Base-by-base conservation (phyloP, 805 yeast genomes). In the Yarrowia keelungensis region DNA sequence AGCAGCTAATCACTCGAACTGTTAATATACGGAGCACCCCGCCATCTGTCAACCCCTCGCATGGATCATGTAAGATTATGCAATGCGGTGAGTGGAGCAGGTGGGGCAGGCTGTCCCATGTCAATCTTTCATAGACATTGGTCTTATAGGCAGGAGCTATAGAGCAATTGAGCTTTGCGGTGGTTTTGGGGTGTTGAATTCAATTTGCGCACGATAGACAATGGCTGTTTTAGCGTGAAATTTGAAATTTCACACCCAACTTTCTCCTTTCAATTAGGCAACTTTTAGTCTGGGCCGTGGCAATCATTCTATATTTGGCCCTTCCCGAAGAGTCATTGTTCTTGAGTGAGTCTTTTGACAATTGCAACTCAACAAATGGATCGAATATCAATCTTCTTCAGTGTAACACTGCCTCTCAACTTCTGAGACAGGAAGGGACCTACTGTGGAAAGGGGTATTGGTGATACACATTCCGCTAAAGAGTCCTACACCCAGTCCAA, bases 31-130 rank as follows among this genome's bases (percentile, higher is more conserved):
- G 4, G 32, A 5, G 32, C 32, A 5, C 32, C 32, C 32, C 32
- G 32, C 32, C 32, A 26, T 26, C 32, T 26, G 12, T 50, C 19
- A 3, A 19, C 4, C 8, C 16, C 16, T 12, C 45, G 59, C 59
- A 53, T 53, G 19, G 45, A 19, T 53, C 35, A 53, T 53, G 59
- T 53, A 53, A 19, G 59, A 53, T 53, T 39, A 53, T 39, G 59
- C 59, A 39, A 1, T 5, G 35, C 7, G 15, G 35, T 12, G 14
- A 19, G 35, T 5, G 16, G 42, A 35, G 32, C 58, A 51, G 58
- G 54, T 26, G 36, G 53, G 16, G n/a, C 9, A 9, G 16, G 16
- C 9, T 12, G 14, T 15, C 49, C 22, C 46, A n/a, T 42, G 46
- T 42, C 46, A 10, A 8, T 42, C 32, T 26, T 26, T n/a, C 46